phyloP scores from a whole-genome alignment of 78 protist species.

The Thecamonas trahens region DNA sequence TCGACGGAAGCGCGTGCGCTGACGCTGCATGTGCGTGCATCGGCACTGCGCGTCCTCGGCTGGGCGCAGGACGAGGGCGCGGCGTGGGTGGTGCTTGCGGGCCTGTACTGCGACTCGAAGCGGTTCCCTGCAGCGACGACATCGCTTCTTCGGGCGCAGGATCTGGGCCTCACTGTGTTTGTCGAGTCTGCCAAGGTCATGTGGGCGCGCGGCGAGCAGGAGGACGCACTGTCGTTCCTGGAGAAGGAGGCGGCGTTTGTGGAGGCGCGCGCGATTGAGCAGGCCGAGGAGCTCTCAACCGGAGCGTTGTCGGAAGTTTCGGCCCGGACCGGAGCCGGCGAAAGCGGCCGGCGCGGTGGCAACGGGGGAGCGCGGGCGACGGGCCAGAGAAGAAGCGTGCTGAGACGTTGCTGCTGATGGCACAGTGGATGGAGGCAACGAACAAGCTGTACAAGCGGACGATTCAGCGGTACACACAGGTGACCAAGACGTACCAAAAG shows the following conservation, averaged over 20 bases:
- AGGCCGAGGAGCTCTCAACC: no score
- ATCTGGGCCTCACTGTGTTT: neutral
- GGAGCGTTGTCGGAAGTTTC: no score
- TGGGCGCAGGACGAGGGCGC: neutral
- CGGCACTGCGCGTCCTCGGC: constrained; percentile 17
- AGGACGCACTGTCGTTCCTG: neutral
- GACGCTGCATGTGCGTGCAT: no score
- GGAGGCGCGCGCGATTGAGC: neutral
- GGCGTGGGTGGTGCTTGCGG: constrained; percentile 24
- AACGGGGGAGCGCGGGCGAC: neutral
- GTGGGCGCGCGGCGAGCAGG: constrained; percentile 13
- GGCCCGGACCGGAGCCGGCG: no score
- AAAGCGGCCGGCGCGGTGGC: no score
- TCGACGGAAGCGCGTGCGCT: neutral
- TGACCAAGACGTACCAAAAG: neutral
- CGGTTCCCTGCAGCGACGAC: constrained; percentile 24
- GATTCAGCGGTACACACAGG: neutral
- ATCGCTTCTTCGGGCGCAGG: constrained; percentile 21
- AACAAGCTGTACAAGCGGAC: neutral
- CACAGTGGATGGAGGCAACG: constrained; percentile 14
- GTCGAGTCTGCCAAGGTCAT: constrained; percentile 4
- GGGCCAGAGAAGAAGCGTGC: constrained; percentile 26
- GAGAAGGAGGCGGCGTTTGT: neutral
- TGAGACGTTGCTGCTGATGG: constrained; percentile 9
- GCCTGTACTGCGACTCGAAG: constrained; percentile 18